A percentile compares a stretch with the other conserved stretches of the same genome.
Conservation (phyloP, 148 eudicot genomes). For the Limonium bicolor region DNA sequence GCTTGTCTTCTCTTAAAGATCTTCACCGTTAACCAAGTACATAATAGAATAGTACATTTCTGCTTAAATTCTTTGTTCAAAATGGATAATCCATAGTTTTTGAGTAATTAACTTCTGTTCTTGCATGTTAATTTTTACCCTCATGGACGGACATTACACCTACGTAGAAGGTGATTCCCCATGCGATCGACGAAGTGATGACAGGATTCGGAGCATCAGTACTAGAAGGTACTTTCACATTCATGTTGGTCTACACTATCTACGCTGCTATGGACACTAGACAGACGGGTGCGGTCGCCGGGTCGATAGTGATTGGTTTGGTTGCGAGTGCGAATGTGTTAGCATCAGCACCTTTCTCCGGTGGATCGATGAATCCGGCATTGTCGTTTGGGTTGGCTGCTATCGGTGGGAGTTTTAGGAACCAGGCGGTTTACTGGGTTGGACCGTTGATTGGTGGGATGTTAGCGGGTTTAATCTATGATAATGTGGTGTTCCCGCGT, state of each 20-base stretch:
- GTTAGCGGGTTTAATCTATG: conserved; percentile 58
- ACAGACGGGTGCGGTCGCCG: conserved; percentile 36
- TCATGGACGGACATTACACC: background rate
- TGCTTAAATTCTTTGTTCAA: background rate
- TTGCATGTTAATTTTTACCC: background rate
- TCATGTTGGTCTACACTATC: conserved; percentile 59
- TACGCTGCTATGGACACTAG: conserved; percentile 51
- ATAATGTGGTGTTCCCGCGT: conserved; percentile 66
- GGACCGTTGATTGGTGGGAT: conserved; percentile 70
- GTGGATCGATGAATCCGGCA: conserved; percentile 90
- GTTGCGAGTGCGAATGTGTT: conserved; percentile 59
- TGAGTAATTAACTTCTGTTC: background rate
- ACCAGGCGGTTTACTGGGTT: conserved; percentile 89
- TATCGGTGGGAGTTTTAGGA: conserved; percentile 58
- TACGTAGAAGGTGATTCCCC: conserved; percentile 46
- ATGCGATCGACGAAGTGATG: conserved; percentile 51
- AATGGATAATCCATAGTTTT: background rate
- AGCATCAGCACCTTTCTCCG: conserved; percentile 72
- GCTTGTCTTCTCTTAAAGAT: background rate
- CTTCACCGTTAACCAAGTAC: conserved; percentile 49
- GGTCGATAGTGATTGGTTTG: conserved; percentile 58
- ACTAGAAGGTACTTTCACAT: conserved; percentile 66
- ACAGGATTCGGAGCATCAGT: conserved; percentile 83
- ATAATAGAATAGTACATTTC: background rate
- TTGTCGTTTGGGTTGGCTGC: conserved; percentile 53